A percentile compares a stretch with the other conserved stretches of the same genome.
phyloP scores from a whole-genome alignment of 306 rosid genomes.

The Sophora flavescens region DNA sequence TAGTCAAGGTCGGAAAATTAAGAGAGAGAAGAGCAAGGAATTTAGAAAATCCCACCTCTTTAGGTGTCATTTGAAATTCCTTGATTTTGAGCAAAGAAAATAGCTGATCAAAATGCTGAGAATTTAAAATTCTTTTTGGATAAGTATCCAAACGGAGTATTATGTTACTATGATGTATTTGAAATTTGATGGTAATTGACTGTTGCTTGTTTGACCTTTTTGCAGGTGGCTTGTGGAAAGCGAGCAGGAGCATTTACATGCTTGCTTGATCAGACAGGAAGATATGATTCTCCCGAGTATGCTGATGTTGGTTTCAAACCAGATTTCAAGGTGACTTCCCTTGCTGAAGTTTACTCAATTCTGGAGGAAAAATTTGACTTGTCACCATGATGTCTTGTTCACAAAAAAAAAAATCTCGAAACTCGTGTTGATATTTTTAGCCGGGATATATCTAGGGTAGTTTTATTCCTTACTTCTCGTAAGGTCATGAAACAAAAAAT shows the following conservation, averaged over 20 bases:
- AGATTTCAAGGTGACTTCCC: slow-evolving; percentile 88
- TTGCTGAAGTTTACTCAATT: slow-evolving; percentile 63
- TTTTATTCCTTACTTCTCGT: slow-evolving; percentile 36
- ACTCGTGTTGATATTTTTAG: not conserved
- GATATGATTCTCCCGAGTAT: slow-evolving; percentile 65
- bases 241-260: slow-evolving; percentile 89
- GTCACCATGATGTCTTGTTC: slow-evolving; percentile 58
- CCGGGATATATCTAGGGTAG: slow-evolving; percentile 19
- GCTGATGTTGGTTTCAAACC: slow-evolving; percentile 63
- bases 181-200: slow-evolving; percentile 32
- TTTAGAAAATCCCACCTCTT: no score
- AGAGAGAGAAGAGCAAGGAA: no score
- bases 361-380: slow-evolving; percentile 75
- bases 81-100: no score
- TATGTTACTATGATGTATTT: slow-evolving; percentile 3
- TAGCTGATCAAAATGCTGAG: no score
- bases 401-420: not conserved
- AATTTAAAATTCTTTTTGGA: no score
- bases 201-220: slow-evolving; percentile 26
- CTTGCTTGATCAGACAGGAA: slow-evolving; percentile 86
- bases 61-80: no score
- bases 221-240: slow-evolving; percentile 86
- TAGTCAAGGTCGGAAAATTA: no score
- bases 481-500: slow-evolving; percentile 22
- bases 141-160: no score